These are phyloP conservation scores for Malassezia cuniculi DNA, from an alignment of 1,284 basidiomycete species.

Conservation along the genomic window DNA sequence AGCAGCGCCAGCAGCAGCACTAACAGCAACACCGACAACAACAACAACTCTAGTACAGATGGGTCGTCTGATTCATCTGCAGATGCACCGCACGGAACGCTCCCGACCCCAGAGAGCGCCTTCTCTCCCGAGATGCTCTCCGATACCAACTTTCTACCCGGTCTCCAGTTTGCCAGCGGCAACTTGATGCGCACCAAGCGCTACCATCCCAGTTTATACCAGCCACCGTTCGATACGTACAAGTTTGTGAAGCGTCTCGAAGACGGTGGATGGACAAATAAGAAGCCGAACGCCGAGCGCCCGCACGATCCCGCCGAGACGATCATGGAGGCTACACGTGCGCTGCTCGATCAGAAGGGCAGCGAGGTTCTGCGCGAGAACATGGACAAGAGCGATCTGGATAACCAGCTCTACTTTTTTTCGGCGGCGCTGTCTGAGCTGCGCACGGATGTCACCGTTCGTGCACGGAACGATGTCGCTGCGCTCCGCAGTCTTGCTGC, in stretches of 20 bases:
- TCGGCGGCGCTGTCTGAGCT: constrained; percentile 82
- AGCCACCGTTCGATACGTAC: constrained; percentile 39
- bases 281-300: constrained; percentile 8
- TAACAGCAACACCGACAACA: neutral
- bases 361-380: constrained; percentile 62
- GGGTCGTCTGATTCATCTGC: neutral
- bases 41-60: neutral
- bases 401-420: constrained; percentile 73
- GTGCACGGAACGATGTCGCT: constrained; percentile 71
- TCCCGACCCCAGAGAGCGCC: too few relatives aligned
- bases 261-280: constrained; percentile 27
- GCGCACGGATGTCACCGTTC: constrained; percentile 70
- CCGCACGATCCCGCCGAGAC: constrained; percentile 40
- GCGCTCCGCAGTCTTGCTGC: constrained; percentile 62
- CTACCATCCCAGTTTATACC: neutral
- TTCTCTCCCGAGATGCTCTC: neutral
- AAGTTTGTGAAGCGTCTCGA: constrained; percentile 31
- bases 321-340: constrained; percentile 73
- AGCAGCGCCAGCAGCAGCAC: neutral
- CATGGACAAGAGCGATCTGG: constrained; percentile 65
- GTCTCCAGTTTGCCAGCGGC: constrained; percentile 1
- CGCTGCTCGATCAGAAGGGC: constrained; percentile 63
- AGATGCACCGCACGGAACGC: too few relatives aligned
- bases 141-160: neutral
- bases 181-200: constrained; percentile 1